phyloP scores from a whole-genome alignment of 768 basidiomycete species.

The Lentinus tigrinus region DNA sequence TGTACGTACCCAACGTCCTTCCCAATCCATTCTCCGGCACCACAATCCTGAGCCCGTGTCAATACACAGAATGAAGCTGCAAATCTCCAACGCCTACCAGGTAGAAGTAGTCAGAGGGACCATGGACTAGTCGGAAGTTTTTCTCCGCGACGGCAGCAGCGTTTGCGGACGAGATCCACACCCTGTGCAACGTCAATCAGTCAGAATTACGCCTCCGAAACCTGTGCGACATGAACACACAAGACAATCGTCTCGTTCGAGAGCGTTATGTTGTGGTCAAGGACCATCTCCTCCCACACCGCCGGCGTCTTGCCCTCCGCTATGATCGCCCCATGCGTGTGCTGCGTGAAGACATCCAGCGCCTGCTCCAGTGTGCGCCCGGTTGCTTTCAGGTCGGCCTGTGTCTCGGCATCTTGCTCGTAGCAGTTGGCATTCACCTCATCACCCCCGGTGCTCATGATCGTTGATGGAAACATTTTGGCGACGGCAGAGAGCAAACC shows the following conservation, averaged over 20 bases:
- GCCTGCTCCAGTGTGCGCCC: conserved; percentile 40
- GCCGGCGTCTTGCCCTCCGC: conserved; percentile 44
- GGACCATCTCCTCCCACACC: conserved; percentile 43
- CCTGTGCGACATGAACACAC: conserved; percentile 32
- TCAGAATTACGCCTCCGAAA: conserved; percentile 7
- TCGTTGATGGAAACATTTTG: conserved; percentile 28
- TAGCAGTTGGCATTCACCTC: conserved; percentile 43
- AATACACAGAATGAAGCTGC: conserved; percentile 71
- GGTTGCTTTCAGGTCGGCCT: conserved; percentile 27
- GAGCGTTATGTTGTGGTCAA: conserved; percentile 35
- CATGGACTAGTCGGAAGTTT: conserved; percentile 64
- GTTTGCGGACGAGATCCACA: conserved; percentile 70
- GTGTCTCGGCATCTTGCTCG: conserved; percentile 34
- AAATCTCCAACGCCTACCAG: conserved; percentile 56
- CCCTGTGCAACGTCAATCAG: conserved; percentile 35
- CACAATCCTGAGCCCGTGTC: conserved; percentile 78
- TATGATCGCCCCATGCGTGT: conserved; percentile 31
- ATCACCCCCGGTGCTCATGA: conserved; percentile 47
- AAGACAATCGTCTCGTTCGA: conserved; percentile 49
- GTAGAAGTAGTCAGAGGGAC: conserved; percentile 77
- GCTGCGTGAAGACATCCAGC: conserved; percentile 34
- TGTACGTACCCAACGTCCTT: conserved; percentile 37
- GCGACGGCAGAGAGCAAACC: conserved; percentile 31
- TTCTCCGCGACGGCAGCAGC: conserved; percentile 58
- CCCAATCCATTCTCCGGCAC: conserved; percentile 71